These are phyloP conservation scores for Malassezia brasiliensis DNA, from an alignment of 1,284 basidiomycete genomes.

Conservation along the genomic window DNA sequence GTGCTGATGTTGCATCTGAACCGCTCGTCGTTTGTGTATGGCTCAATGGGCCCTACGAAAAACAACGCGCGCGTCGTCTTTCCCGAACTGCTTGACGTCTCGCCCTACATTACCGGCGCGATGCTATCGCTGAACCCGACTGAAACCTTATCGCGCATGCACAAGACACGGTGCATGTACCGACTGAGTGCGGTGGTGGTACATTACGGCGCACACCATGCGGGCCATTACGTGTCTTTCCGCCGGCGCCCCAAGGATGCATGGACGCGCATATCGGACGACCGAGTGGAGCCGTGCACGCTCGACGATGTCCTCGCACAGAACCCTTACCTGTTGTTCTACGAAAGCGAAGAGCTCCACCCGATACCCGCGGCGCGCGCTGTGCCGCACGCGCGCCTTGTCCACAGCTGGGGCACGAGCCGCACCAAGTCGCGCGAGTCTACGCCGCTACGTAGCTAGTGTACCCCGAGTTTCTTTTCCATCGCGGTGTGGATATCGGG, in stretches of 20 bases:
- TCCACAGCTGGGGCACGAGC: slow-evolving; percentile 15
- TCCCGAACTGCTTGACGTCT: slow-evolving; percentile 34
- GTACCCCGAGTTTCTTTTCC: slow-evolving; percentile 26
- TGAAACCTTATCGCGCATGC: neutral
- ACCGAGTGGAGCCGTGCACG: slow-evolving; percentile 23
- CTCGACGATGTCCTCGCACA: slow-evolving; percentile 33
- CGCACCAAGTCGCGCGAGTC: neutral
- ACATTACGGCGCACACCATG: slow-evolving; percentile 43
- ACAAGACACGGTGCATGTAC: slow-evolving; percentile 18
- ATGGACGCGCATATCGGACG: slow-evolving; percentile 44
- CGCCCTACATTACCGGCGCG: slow-evolving; percentile 26
- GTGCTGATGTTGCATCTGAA: slow-evolving; percentile 41
- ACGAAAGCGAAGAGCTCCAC: slow-evolving; percentile 19
- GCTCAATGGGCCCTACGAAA: slow-evolving; percentile 31
- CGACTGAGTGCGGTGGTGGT: slow-evolving; percentile 33
- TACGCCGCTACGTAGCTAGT: slow-evolving; percentile 3
- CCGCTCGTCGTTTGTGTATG: slow-evolving; percentile 31
- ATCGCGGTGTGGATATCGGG: slow-evolving; percentile 26
- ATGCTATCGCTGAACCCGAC: slow-evolving; percentile 20
- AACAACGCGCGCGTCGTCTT: slow-evolving; percentile 38
- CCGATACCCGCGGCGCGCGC: neutral
- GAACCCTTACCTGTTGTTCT: slow-evolving; percentile 45
- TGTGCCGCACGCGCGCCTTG: slow-evolving; percentile 1
- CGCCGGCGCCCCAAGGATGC: slow-evolving; percentile 18
- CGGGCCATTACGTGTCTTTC: slow-evolving; percentile 44